A percentile compares a stretch with the other conserved stretches of the same genome.
Conservation (phyloP, 805 yeast genomes). For the Torulaspora franciscae region DNA sequence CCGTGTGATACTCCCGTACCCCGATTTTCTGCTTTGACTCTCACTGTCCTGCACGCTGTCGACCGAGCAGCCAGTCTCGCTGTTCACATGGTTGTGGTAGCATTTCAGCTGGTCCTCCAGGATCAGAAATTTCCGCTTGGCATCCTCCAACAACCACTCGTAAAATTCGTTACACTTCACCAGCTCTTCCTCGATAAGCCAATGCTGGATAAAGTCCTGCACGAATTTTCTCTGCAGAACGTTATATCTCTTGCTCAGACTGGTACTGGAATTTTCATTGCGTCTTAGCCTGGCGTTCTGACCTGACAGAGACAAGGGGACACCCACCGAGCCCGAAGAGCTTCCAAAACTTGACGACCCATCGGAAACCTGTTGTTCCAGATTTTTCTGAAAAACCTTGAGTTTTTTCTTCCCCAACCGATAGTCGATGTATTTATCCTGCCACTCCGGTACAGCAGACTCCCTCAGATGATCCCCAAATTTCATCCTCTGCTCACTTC, state of each 20-base stretch:
- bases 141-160: constrained; percentile 29
- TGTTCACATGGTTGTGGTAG: constrained; percentile 13
- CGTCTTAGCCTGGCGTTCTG: constrained; percentile 6
- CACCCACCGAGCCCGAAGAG: constrained; percentile 1
- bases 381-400: constrained; percentile 23
- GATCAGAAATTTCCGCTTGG: constrained; percentile 21
- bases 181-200: constrained; percentile 31
- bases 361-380: constrained; percentile 5
- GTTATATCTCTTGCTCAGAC: constrained; percentile 9
- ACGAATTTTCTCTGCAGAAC: constrained; percentile 16
- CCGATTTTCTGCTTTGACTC: background rate
- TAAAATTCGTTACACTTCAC: constrained; percentile 35
- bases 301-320: background rate
- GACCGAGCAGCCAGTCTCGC: background rate
- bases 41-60: background rate
- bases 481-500: constrained; percentile 42
- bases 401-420: constrained; percentile 43
- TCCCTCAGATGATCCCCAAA: constrained; percentile 60
- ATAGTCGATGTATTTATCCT: constrained; percentile 70
- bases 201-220: constrained; percentile 31
- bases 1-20: constrained; percentile 10
- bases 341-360: background rate
- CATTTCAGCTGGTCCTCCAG: constrained; percentile 26
- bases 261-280: background rate
- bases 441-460: constrained; percentile 84